These are phyloP conservation scores for Lepidium sativum DNA, from an alignment of 345 rosid species.

Conservation along the genomic window DNA sequence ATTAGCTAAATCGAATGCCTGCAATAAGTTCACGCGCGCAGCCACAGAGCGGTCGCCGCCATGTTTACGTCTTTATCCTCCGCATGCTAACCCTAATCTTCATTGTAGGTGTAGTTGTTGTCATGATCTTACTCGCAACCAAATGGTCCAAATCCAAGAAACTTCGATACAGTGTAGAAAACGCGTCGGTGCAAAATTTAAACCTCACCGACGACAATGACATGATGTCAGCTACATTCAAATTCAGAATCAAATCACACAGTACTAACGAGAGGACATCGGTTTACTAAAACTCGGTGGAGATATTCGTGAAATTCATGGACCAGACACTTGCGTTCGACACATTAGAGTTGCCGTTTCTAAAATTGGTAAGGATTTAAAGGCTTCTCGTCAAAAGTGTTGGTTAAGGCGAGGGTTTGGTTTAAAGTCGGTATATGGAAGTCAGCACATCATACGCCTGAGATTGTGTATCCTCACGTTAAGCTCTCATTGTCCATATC, in stretches of 20 bases:
- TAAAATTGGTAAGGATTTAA: constrained; percentile 29
- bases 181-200: constrained; percentile 41
- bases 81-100: constrained; percentile 35
- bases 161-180: constrained; percentile 39
- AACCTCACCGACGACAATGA: constrained; percentile 41
- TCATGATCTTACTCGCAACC: constrained; percentile 53
- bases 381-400: no score
- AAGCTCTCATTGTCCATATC: constrained; percentile 37
- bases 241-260: constrained; percentile 33
- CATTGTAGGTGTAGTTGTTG: constrained; percentile 41
- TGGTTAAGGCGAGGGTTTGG: constrained; percentile 49
- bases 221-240: constrained; percentile 56
- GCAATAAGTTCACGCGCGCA: neutral
- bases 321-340: constrained; percentile 52
- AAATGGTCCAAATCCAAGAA: constrained; percentile 35
- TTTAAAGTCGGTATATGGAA: constrained; percentile 55
- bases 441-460: constrained; percentile 36
- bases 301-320: constrained; percentile 38
- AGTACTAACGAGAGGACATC: constrained; percentile 56
- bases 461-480: constrained; percentile 44
- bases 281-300: constrained; percentile 49
- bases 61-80: constrained; percentile 16
- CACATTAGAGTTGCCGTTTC: constrained; percentile 39
- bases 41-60: constrained; percentile 12
- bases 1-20: neutral